phyloP scores from a whole-genome alignment of 2,329 filamentous ascomycete species.

The Arthrinium puccinioides region DNA sequence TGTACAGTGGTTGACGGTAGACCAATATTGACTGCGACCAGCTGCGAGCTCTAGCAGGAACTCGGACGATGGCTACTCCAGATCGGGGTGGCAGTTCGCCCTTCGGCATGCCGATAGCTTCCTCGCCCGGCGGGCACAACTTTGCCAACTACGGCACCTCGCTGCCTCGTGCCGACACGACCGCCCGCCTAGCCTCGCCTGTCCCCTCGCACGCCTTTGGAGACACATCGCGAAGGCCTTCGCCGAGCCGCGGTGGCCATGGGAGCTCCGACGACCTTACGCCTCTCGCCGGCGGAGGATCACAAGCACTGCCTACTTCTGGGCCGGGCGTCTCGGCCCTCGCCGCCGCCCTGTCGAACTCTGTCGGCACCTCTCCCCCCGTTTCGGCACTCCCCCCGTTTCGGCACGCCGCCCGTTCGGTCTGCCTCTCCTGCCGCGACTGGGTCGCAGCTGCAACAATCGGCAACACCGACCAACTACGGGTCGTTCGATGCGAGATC shows the following conservation, averaged over 20 bases:
- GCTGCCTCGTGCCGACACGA: slow-evolving; percentile 50
- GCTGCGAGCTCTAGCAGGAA: too few species aligned
- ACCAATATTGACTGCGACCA: too few species aligned
- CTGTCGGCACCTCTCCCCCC: slow-evolving; percentile 62
- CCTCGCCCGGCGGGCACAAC: slow-evolving; percentile 42
- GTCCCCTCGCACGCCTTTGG: slow-evolving; percentile 39
- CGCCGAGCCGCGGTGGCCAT: slow-evolving; percentile 34
- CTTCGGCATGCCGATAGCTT: slow-evolving; percentile 32
- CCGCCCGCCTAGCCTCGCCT: slow-evolving; percentile 54
- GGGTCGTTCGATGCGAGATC: slow-evolving; percentile 75
- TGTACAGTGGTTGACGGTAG: too few species aligned
- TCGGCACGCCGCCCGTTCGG: slow-evolving; percentile 57
- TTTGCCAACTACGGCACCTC: slow-evolving; percentile 40
- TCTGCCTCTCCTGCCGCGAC: slow-evolving; percentile 50
- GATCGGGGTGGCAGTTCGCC: slow-evolving; percentile 31
- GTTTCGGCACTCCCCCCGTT: too few species aligned
- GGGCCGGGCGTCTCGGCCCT: slow-evolving; percentile 83
- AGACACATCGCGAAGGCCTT: slow-evolving; percentile 36
- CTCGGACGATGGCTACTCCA: slow-evolving; percentile 20
- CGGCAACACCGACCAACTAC: slow-evolving; percentile 63
- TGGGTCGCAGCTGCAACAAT: slow-evolving; percentile 34
- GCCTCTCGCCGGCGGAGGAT: slow-evolving; percentile 58
- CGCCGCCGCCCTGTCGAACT: slow-evolving; percentile 76
- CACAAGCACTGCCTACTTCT: slow-evolving; percentile 54
- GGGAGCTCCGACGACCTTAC: slow-evolving; percentile 39